These are phyloP conservation scores for Astrephomene gubernaculifera DNA, from an alignment of 139 green algal species.

Conservation along the genomic window DNA sequence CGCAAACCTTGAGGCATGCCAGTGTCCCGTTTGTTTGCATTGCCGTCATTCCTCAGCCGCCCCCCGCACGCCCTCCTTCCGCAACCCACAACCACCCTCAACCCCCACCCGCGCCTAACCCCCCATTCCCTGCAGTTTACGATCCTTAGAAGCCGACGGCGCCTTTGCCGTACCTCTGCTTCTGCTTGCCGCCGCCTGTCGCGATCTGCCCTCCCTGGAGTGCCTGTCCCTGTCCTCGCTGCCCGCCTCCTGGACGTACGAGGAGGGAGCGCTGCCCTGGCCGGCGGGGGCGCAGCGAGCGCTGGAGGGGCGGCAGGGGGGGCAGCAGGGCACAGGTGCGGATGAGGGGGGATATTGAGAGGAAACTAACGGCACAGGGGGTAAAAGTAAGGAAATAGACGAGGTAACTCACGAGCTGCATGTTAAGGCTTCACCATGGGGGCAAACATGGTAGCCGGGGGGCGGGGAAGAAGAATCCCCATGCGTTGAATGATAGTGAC, in stretches of 20 bases:
- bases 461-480: neutral
- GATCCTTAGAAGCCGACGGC: neutral
- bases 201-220: slow-evolving; percentile 14
- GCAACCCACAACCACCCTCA: neutral
- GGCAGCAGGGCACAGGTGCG: neutral
- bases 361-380: neutral
- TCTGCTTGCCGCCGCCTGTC: slow-evolving; percentile 21
- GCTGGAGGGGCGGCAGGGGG: neutral
- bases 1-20: no score
- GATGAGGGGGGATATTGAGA: neutral
- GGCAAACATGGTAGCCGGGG: neutral
- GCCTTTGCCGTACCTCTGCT: slow-evolving; percentile 13
- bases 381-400: neutral
- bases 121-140: neutral
- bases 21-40: no score
- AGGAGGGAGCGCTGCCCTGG: slow-evolving; percentile 8
- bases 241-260: slow-evolving; percentile 26
- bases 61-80: neutral
- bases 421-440: no score
- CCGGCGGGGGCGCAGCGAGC: neutral
- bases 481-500: no score
- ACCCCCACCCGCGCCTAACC: no score
- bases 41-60: no score
- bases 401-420: no score
- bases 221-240: slow-evolving; percentile 4